Percentiles rank a stretch among this genome's conserved stretches.
Evolutionary conservation across 345 rosid species (phyloP).

Genomic region (Cardamine resedifolia): DNA sequence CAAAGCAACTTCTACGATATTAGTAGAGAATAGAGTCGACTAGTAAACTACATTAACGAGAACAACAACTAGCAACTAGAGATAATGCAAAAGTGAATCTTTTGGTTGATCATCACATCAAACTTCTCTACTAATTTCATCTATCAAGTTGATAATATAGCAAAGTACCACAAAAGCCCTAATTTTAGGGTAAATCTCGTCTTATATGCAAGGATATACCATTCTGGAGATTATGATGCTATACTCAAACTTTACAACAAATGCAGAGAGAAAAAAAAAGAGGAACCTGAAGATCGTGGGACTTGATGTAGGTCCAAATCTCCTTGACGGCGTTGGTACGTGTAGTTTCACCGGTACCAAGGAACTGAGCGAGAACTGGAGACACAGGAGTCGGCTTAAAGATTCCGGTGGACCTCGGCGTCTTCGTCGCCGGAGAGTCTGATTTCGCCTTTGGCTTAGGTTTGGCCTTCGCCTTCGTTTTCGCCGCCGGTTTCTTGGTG

Average conservation of each 20-base stretch:
- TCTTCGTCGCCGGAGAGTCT: constrained; percentile 32
- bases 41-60: neutral
- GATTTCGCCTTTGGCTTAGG: constrained; percentile 22
- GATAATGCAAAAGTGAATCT: neutral
- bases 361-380: constrained; percentile 60
- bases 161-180: neutral
- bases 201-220: neutral
- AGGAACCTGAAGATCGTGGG: constrained; percentile 73
- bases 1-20: too few species aligned
- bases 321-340: constrained; percentile 65
- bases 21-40: too few species aligned
- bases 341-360: constrained; percentile 62
- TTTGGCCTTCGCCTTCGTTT: constrained; percentile 21
- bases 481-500: constrained; percentile 34
- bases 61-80: neutral
- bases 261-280: neutral
- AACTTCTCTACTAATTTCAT: neutral
- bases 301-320: constrained; percentile 80
- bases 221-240: neutral
- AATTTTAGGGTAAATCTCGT: neutral
- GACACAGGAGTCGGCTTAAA: constrained; percentile 57
- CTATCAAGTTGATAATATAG: neutral
- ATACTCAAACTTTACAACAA: neutral
- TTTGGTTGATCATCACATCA: neutral
- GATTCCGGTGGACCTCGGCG: constrained; percentile 49